Evolutionary conservation across 345 rosid genomes (phyloP), one percentile per base, ranked within the genome.

Genomic region (Populus alba): DNA sequence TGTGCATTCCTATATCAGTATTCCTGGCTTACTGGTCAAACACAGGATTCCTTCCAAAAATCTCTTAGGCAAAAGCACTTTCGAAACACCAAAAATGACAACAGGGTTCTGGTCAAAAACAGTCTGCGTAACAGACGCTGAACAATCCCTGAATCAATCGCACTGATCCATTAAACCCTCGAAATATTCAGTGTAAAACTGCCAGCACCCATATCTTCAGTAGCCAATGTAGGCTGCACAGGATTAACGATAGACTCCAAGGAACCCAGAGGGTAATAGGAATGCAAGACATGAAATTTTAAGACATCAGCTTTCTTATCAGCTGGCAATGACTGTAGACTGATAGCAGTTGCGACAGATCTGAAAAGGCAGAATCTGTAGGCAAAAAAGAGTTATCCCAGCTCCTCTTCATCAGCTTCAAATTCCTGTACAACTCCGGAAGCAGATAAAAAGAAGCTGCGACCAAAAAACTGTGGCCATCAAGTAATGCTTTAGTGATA

Each of bases 161-260:
- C 90, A 1, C 91, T 91, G 7, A 97, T 90, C 22, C 94, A 94
- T 59, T 96, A 94, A 55, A 88, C 87, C 74, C 94, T 78, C 0
- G 97, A 92, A 66, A 96, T 96, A 75, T 94, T 96, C 66, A 94
- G 89, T 10, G 97, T 94, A 82, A 83, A 92, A 3, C 93, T 87
- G 1, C 94, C 94, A 0, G 97, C 97, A 13, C 98, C 97, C 81
- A 78, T 90, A 47, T 76, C 83, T 68, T 96, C 98, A 15, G 98
- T 96, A 0, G 97, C 97, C 70, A 96, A 82, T 25, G 99, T 96
- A 15, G 99, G 99, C 67, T 94, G 91, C 61, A 92, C 90, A 61
- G 97, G 99, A 68, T 94, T 94, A 72, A 91, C 95, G 75, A 96
- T 92, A 49, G 93, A 92, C 76, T 96, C 97, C 5, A 96, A 88